Conservation (phyloP, 2,329 filamentous ascomycete genomes). For the Corniculantispora saksenae region DNA sequence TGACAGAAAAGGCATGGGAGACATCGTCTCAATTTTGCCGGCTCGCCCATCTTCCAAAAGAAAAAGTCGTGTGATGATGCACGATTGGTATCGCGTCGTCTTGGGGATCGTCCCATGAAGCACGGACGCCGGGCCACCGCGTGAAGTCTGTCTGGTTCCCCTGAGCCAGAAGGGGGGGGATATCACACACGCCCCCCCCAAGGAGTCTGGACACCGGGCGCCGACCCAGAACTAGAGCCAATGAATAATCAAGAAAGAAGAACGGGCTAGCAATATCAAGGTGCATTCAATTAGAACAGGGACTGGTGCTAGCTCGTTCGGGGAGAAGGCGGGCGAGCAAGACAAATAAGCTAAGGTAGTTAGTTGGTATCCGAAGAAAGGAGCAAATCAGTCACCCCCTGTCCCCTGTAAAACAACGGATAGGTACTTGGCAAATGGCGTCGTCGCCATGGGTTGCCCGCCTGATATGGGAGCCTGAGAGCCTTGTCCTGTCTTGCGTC, state of each 20-base stretch:
- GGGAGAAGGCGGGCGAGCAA: no score
- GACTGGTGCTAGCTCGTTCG: no score
- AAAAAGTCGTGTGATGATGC: not conserved
- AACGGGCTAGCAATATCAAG: not conserved
- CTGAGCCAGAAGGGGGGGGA: no score
- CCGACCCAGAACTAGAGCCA: not conserved
- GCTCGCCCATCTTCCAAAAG: not conserved
- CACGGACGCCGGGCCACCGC: not conserved
- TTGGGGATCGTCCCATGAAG: not conserved
- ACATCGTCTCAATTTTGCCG: not conserved
- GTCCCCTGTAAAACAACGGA: not conserved
- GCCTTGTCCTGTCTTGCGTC: not conserved
- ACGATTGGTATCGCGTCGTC: not conserved
- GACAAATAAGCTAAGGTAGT: no score
- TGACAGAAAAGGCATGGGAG: not conserved
- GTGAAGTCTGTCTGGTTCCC: not conserved
- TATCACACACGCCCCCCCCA: no score
- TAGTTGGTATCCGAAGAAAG: not conserved
- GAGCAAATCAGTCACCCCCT: not conserved
- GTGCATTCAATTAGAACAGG: no score
- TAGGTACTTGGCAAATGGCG: not conserved
- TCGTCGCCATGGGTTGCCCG: not conserved
- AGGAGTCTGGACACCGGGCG: no score
- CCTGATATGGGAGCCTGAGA: not conserved
- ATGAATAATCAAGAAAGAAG: not conserved